Evolutionary conservation across 2,329 filamentous ascomycete genomes (phyloP).

Genomic region (Periconia macrospinosa): DNA sequence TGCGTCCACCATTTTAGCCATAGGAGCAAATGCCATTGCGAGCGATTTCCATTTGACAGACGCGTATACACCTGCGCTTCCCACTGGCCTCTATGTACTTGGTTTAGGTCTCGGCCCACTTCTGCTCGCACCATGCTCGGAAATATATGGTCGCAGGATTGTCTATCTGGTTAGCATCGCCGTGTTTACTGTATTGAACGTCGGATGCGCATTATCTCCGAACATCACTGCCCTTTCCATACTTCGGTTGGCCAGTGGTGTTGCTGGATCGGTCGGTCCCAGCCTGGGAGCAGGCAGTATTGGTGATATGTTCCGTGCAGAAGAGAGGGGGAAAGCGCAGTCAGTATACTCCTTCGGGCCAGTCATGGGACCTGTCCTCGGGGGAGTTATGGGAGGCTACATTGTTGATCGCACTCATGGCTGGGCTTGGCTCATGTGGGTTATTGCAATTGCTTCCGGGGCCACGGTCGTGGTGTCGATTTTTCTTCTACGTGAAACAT

Average conservation of each 20-base stretch:
- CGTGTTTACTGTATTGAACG: slow-evolving; percentile 50
- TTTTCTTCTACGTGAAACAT: slow-evolving; percentile 50
- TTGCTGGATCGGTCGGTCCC: slow-evolving; percentile 55
- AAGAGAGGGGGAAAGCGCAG: slow-evolving; percentile 50
- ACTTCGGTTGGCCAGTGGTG: slow-evolving; percentile 50
- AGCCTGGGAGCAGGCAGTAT: slow-evolving; percentile 57
- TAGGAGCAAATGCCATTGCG: too few relatives aligned
- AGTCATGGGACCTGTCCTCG: slow-evolving; percentile 47
- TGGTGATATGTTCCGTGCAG: slow-evolving; percentile 54
- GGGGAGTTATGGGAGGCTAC: slow-evolving; percentile 48
- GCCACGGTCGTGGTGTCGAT: slow-evolving; percentile 47
- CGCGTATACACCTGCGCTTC: too few relatives aligned
- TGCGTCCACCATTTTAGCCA: too few relatives aligned
- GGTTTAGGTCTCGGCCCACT: slow-evolving; percentile 54
- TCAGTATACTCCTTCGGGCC: slow-evolving; percentile 51
- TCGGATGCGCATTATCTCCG: slow-evolving; percentile 51
- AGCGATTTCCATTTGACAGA: too few relatives aligned
- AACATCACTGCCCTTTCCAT: slow-evolving; percentile 51
- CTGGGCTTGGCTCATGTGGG: slow-evolving; percentile 55
- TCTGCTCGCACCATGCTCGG: slow-evolving; percentile 50
- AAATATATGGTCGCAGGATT: slow-evolving; percentile 51
- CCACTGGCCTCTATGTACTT: too few relatives aligned
- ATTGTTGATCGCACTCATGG: slow-evolving; percentile 49
- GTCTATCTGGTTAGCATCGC: slow-evolving; percentile 51
- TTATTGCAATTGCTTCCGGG: slow-evolving; percentile 47